phyloP scores from a whole-genome alignment of 768 basidiomycete genomes.

The Naematelia encephala region DNA sequence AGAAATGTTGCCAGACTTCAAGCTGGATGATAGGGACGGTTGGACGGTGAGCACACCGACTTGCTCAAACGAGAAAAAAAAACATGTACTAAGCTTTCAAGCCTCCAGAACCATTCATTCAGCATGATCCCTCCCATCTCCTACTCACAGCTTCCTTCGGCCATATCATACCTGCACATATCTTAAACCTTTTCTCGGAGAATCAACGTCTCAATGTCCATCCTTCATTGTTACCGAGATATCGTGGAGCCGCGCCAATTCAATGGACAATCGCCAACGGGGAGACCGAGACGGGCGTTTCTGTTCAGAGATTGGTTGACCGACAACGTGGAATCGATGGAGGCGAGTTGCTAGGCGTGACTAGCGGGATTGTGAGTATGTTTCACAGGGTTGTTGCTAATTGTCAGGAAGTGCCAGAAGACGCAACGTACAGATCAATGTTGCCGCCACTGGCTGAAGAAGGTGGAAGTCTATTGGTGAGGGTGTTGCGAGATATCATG shows the following conservation, averaged over 20 bases:
- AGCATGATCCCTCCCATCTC: slow-evolving; percentile 52
- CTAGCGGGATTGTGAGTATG: slow-evolving; percentile 57
- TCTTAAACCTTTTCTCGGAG: slow-evolving; percentile 63
- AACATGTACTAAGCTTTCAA: slow-evolving; percentile 39
- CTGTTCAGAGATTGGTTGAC: slow-evolving; percentile 62
- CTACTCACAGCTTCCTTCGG: slow-evolving; percentile 89
- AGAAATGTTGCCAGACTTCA: neutral
- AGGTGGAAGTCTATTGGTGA: slow-evolving; percentile 70
- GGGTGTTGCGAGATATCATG: slow-evolving; percentile 65
- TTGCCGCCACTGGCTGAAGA: slow-evolving; percentile 60
- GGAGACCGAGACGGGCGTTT: slow-evolving; percentile 70
- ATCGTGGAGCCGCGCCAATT: slow-evolving; percentile 88
- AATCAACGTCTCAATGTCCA: slow-evolving; percentile 75
- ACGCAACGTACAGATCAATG: slow-evolving; percentile 59
- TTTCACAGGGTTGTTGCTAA: neutral
- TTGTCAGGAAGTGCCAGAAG: slow-evolving; percentile 53
- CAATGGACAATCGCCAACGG: slow-evolving; percentile 74
- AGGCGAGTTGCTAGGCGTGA: slow-evolving; percentile 65
- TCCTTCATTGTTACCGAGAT: slow-evolving; percentile 78
- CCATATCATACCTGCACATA: slow-evolving; percentile 65
- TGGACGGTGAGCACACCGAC: neutral
- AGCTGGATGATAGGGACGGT: neutral
- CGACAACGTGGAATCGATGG: slow-evolving; percentile 72
- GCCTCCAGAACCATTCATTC: slow-evolving; percentile 54
- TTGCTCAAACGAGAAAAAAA: too few relatives aligned